Conservation (phyloP, 768 basidiomycete species). For the Phanerodontia chrysosporium region DNA sequence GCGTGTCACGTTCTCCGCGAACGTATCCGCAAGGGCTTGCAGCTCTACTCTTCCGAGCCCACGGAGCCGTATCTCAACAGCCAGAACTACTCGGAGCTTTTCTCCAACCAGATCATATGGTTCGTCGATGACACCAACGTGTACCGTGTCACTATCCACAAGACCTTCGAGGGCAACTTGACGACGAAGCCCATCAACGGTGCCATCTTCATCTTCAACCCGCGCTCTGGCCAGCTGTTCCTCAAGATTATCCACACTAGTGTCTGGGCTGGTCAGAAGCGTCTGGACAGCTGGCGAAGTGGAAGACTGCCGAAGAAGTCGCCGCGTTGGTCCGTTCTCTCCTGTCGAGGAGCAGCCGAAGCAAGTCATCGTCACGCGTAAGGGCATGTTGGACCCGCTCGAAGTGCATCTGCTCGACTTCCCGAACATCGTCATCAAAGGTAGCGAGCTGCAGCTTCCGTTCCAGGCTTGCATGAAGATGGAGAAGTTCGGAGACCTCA, state of each 20-base stretch:
- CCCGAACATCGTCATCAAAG: constrained; percentile 99
- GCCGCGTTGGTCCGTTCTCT: constrained; percentile 95
- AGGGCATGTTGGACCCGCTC: constrained; percentile 98
- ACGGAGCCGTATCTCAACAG: constrained; percentile 99
- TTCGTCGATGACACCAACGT: constrained; percentile 99
- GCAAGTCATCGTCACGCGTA: constrained; percentile 98
- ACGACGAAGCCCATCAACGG: constrained; percentile 99
- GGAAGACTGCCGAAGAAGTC: constrained; percentile 99
- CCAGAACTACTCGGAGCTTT: constrained; percentile 94
- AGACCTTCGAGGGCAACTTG: constrained; percentile 99
- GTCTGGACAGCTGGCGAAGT: constrained; percentile 99
- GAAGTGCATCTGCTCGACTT: constrained; percentile 99
- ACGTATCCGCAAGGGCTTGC: constrained; percentile 97
- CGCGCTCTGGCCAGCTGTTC: constrained; percentile 96
- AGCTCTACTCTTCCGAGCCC: constrained; percentile 97
- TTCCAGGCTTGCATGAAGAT: constrained; percentile 99
- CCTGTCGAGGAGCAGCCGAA: constrained; percentile 99
- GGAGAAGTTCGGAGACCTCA: constrained; percentile 99
- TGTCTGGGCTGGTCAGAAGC: constrained; percentile 99
- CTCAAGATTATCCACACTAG: constrained; percentile 99
- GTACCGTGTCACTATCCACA: constrained; percentile 99
- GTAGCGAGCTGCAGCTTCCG: constrained; percentile 93
- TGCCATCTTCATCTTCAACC: constrained; percentile 99
- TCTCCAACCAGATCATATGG: constrained; percentile 99
- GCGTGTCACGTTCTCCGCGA: constrained; percentile 96